These are phyloP conservation scores for Kwoniella sp. DNA, from an alignment of 768 basidiomycete species.

Conservation along the genomic window DNA sequence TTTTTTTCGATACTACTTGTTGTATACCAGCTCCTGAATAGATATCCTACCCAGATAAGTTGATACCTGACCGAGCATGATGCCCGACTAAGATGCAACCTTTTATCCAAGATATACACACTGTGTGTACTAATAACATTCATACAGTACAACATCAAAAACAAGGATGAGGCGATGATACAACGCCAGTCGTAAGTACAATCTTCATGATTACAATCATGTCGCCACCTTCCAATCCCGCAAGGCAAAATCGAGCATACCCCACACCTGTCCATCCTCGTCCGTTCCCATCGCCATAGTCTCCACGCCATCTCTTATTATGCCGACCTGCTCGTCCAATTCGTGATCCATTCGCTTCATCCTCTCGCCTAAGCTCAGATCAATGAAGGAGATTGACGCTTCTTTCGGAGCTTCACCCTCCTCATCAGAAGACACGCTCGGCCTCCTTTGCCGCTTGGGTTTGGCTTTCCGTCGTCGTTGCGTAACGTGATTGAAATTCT, in stretches of 20 bases:
- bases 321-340: slow-evolving; percentile 17
- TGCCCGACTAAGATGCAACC: neutral
- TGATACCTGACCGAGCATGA: neutral
- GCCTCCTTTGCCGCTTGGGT: neutral
- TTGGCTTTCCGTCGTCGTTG: neutral
- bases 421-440: slow-evolving; percentile 8
- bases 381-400: slow-evolving; percentile 17
- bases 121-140: neutral
- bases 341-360: slow-evolving; percentile 18
- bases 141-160: neutral
- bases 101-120: neutral
- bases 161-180: too few species aligned
- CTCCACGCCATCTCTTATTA: slow-evolving; percentile 32
- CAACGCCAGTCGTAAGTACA: slow-evolving; percentile 2
- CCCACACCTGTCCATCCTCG: slow-evolving; percentile 30
- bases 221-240: slow-evolving; percentile 31
- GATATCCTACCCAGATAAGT: neutral
- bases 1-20: neutral
- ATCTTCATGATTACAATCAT: too few species aligned
- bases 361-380: slow-evolving; percentile 10
- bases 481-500: slow-evolving; percentile 3
- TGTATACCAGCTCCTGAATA: neutral
- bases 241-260: slow-evolving; percentile 33
- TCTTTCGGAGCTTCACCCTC: slow-evolving; percentile 11
- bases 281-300: slow-evolving; percentile 6